Conservation (phyloP, 2,329 filamentous ascomycete genomes). For the Xylaria sp. region DNA sequence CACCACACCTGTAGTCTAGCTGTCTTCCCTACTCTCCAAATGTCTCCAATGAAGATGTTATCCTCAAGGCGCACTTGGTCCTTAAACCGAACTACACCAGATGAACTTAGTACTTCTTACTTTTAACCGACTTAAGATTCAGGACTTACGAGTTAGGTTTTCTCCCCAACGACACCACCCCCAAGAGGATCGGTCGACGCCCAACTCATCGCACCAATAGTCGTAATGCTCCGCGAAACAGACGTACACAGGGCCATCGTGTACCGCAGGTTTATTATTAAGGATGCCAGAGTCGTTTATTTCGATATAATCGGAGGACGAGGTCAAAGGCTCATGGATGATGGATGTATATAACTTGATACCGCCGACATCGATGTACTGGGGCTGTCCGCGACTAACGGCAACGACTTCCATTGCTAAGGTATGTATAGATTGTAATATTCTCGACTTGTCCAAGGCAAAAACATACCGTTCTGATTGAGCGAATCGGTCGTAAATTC, state of each 20-base stretch:
- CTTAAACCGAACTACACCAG: slow-evolving; percentile 33
- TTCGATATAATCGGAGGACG: slow-evolving; percentile 40
- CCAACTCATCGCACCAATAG: slow-evolving; percentile 42
- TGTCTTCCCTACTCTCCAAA: slow-evolving; percentile 41
- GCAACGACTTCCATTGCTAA: slow-evolving; percentile 44
- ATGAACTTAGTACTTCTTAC: neutral
- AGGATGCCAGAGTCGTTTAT: slow-evolving; percentile 40
- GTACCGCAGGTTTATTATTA: slow-evolving; percentile 40
- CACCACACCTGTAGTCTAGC: slow-evolving; percentile 42
- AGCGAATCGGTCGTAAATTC: neutral
- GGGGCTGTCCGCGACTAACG: slow-evolving; percentile 39
- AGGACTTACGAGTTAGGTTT: slow-evolving; percentile 39
- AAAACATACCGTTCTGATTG: neutral
- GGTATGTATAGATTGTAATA: neutral
- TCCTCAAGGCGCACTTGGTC: slow-evolving; percentile 36
- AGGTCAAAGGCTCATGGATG: slow-evolving; percentile 40
- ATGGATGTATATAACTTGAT: slow-evolving; percentile 42
- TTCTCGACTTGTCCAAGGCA: neutral
- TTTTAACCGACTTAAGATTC: neutral
- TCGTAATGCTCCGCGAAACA: slow-evolving; percentile 46
- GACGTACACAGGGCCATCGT: slow-evolving; percentile 44
- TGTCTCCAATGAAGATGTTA: slow-evolving; percentile 42
- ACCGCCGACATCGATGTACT: slow-evolving; percentile 35
- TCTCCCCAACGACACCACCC: slow-evolving; percentile 46
- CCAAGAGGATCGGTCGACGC: slow-evolving; percentile 39